Conservation (phyloP, 805 yeast species). For the Tanozyma kutaoensis region DNA sequence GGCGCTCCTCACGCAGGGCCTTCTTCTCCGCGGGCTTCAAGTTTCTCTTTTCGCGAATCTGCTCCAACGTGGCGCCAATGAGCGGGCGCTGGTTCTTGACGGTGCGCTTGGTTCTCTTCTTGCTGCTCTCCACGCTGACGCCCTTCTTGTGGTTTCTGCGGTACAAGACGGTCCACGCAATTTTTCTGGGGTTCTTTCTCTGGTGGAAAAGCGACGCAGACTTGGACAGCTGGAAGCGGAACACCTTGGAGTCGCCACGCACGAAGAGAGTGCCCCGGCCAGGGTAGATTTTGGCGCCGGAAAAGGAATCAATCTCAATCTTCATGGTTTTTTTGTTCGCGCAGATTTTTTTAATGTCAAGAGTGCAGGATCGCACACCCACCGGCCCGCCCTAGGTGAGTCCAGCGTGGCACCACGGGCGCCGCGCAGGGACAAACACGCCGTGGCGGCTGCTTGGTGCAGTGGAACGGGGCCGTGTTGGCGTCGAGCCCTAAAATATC, state of each 20-base stretch:
- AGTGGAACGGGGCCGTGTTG: too few relatives aligned
- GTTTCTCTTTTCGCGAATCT: conserved; percentile 95
- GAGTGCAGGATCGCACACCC: too few relatives aligned
- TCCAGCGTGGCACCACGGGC: too few relatives aligned
- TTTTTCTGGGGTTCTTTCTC: conserved; percentile 99
- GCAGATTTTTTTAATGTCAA: too few relatives aligned
- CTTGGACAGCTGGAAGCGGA: conserved; percentile 98
- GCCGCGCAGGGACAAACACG: too few relatives aligned
- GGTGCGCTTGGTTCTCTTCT: conserved; percentile 94
- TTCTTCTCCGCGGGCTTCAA: conserved; percentile 95
- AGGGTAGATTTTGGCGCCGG: conserved; percentile 99
- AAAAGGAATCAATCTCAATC: conserved; percentile 99
- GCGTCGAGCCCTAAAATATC: too few relatives aligned
- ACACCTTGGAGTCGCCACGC: conserved; percentile 99
- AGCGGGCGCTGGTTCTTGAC: conserved; percentile 98
- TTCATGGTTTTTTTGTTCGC: conserved; percentile 48
- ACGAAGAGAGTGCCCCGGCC: conserved; percentile 99
- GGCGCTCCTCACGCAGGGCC: conserved; percentile 91
- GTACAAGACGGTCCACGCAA: conserved; percentile 98
- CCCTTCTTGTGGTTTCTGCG: conserved; percentile 99
- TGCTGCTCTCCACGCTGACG: conserved; percentile 94
- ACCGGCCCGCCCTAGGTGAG: too few relatives aligned
- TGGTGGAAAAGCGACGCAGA: conserved; percentile 96
- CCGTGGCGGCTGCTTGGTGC: too few relatives aligned
- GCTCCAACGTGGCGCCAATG: conserved; percentile 98